Evolutionary conservation across 495 filamentous ascomycete genomes (phyloP).

Genomic region (Aspergillus baeticus): DNA sequence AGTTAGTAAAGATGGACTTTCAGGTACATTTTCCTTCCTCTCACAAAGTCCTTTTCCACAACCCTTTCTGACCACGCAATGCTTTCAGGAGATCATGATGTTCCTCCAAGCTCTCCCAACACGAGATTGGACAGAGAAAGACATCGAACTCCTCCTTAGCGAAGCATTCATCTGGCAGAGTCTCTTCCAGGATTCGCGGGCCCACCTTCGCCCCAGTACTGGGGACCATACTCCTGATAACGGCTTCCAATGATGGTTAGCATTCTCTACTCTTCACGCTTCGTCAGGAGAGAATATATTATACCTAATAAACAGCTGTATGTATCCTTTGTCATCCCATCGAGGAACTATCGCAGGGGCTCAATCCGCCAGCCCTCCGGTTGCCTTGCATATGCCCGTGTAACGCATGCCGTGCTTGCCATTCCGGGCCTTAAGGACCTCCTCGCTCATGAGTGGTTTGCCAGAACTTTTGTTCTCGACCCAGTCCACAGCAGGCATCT

Average conservation of each 20-base stretch:
- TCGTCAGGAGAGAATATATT: neutral
- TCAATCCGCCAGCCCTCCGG: too few relatives aligned
- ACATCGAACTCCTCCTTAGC: slow-evolving; percentile 91
- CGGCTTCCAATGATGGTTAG: slow-evolving; percentile 41
- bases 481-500: neutral
- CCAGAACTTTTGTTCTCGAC: neutral
- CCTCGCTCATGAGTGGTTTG: too few relatives aligned
- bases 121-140: slow-evolving; percentile 94
- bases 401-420: too few relatives aligned
- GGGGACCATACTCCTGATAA: slow-evolving; percentile 40
- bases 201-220: slow-evolving; percentile 64
- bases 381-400: too few relatives aligned
- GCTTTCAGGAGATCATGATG: slow-evolving; percentile 90
- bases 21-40: slow-evolving; percentile 43
- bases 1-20: slow-evolving; percentile 96
- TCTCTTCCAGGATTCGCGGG: slow-evolving; percentile 82
- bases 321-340: neutral
- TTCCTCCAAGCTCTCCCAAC: slow-evolving; percentile 95
- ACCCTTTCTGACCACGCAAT: slow-evolving; percentile 12
- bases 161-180: slow-evolving; percentile 97
- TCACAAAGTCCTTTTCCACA: neutral
- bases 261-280: slow-evolving; percentile 10
- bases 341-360: neutral
- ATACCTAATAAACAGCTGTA: neutral
- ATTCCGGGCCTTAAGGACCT: too few relatives aligned